Evolutionary conservation across 352 stramenopile genomes (phyloP).

Genomic region (Blastocystis sp.): DNA sequence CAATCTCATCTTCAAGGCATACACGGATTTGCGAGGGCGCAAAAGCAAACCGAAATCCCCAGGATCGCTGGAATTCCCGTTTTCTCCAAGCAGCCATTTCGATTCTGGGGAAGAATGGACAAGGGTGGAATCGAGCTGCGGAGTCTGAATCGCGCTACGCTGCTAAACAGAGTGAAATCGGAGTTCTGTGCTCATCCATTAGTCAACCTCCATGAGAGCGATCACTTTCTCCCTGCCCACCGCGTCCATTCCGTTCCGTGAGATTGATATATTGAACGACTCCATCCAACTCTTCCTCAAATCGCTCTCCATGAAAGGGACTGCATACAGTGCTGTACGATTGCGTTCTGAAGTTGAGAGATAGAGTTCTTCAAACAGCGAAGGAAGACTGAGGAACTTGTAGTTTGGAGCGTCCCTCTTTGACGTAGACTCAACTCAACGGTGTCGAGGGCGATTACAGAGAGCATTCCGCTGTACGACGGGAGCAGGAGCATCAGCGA

Average conservation of each 20-base stretch:
- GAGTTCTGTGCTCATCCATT: not conserved
- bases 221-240: not conserved
- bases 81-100: no score
- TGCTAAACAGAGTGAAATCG: no score
- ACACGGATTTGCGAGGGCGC: no score
- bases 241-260: not conserved
- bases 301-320: not conserved
- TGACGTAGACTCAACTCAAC: not conserved
- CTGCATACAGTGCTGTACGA: not conserved
- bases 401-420: conserved; percentile 33
- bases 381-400: not conserved
- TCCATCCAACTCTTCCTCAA: not conserved
- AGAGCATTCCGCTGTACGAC: conserved; percentile 32
- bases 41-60: no score
- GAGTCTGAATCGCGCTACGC: no score
- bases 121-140: no score
- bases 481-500: not conserved
- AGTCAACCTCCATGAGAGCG: not conserved
- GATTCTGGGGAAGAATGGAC: no score
- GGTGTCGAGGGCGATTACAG: conserved; percentile 4
- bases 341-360: not conserved
- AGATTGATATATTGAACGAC: not conserved
- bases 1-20: no score
- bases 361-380: not conserved
- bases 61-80: no score